Percentiles rank a stretch among this genome's conserved stretches.
Conservation (phyloP, 2,329 filamentous ascomycete species). For the Torrubiella hemipterigena region DNA sequence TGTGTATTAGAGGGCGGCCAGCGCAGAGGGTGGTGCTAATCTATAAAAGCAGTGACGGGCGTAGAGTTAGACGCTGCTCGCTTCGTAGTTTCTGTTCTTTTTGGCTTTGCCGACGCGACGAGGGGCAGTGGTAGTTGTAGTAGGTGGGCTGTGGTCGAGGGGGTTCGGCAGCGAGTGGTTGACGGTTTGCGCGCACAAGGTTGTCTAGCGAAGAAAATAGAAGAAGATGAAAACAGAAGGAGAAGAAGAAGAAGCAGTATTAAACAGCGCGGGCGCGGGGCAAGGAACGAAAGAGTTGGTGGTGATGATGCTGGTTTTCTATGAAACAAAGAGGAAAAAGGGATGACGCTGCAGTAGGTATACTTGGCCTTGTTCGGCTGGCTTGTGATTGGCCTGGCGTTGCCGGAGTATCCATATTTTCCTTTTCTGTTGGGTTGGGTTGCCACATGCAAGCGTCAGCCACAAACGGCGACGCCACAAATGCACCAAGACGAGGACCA, state of each 20-base stretch:
- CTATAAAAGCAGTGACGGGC: not conserved
- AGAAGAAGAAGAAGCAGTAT: too few relatives aligned
- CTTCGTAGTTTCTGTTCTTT: not conserved
- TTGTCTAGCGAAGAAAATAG: not conserved
- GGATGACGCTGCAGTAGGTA: not conserved
- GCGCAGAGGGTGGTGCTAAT: conserved; percentile 13
- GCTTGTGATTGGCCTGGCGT: not conserved
- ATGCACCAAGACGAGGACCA: too few relatives aligned
- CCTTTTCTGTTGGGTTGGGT: too few relatives aligned
- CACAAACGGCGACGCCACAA: too few relatives aligned
- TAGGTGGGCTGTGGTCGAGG: too few relatives aligned
- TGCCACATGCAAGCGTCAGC: too few relatives aligned
- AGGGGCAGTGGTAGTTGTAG: not conserved
- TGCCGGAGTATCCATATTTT: not conserved
- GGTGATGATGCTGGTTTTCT: too few relatives aligned
- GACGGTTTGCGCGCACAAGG: too few relatives aligned
- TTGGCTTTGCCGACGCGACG: not conserved
- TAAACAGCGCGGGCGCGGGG: too few relatives aligned
- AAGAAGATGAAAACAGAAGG: not conserved
- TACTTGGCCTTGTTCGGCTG: not conserved
- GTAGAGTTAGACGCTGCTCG: not conserved
- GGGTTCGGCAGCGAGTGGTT: too few relatives aligned
- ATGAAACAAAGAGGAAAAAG: not conserved
- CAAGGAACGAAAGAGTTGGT: too few relatives aligned
- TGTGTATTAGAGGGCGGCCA: conserved; percentile 18